Evolutionary conservation across 1,284 basidiomycete genomes (phyloP), one percentile per base, ranked within the genome.

Genomic region (Waitea zeae): DNA sequence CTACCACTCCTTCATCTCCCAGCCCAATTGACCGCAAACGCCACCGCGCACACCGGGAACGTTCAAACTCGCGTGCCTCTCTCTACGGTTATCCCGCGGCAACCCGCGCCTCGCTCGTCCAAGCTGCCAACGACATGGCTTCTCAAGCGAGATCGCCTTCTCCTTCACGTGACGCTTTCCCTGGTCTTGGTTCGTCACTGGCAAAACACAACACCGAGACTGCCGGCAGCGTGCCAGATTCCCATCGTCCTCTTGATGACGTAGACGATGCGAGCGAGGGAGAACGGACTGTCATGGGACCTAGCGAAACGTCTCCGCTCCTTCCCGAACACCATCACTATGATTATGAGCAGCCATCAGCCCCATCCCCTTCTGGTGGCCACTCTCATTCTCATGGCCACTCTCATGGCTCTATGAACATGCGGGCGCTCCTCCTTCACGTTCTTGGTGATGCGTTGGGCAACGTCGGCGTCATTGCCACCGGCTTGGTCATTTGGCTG

Each of bases 381-480:
- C 17, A 18, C 12, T 14, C 30, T 40, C 38, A 12, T 14, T 17
- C 43, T 6, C 61, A 67, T 42, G 58, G 59, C 6, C 79, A 83
- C 48, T 52, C 61, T 1, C 80, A 86, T 49, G 62, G 47, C 35
- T 84, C 78, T 4, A 97, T 99, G 93, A 99, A 97, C 58, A 97
- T 98, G 90, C 82, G 65, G 20, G 95, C 90, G 19, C 69, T 98
- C 3, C 67, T 98, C 38, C 58, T 98, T 17, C 95, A 98, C 55
- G 93, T 98, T 17, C 56, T 98, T 28, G 93, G 95, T 22, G 95
- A 99, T 58, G 95, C 95, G 17, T 66, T 96, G 28, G 93, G 95
- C 38, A 98, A 99, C 53, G 82, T 97, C 41, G 95, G 95, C 41
- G 95, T 99, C 42, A 97, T 99, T 41, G 73, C 79, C 18, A 86